Evolutionary conservation across 2,329 filamentous ascomycete genomes (phyloP), one percentile per base, ranked within the genome.

Genomic region (Fusarium sp.): DNA sequence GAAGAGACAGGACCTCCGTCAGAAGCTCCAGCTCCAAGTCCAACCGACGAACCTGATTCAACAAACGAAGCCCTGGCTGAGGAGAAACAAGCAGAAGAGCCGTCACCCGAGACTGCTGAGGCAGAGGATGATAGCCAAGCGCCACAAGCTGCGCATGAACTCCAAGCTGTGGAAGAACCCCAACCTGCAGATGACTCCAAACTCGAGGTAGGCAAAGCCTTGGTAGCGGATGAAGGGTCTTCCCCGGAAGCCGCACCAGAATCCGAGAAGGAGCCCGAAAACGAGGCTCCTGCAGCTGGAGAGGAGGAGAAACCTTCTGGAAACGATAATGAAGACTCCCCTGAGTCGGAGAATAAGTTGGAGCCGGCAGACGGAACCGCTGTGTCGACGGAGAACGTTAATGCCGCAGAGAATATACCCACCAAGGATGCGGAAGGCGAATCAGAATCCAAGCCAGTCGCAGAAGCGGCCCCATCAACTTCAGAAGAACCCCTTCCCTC

Each of bases 61-160:
- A 44, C 18, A 22, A 62, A 51, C 13, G 38, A 64, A 32, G 27
- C 25, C n/a, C 25, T n/a, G 11, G 22, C 18, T 25, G 40, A 62
- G 38, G 57, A 46, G 12, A 22, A 44, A 38, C 24, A 29, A 62
- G 9, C 27, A 38, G 18, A 56, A 30, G 51, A 32, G 13, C 20
- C 49, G 24, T 12, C 48, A 6, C 38, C 27, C 15, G 59, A 68
- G 25, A 47, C 55, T 32, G 32, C 48, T 49, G 55, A 49, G 25
- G 24, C 24, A 18, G 40, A 54, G 9, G 70, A 68, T 29, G 51
- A 51, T 16, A 55, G 24, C 27, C 57, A 56, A 46, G 30, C 56
- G 20, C 34, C 24, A 13, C 41, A 71, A 27, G 25, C 16, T 20
- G 27, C 22, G 12, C 51, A 60, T 34, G 43, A 32, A 32, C 30